Percentiles rank a stretch among this genome's conserved stretches.
phyloP scores from a whole-genome alignment of 1,284 basidiomycete genomes.

The Golubevia sp. region DNA sequence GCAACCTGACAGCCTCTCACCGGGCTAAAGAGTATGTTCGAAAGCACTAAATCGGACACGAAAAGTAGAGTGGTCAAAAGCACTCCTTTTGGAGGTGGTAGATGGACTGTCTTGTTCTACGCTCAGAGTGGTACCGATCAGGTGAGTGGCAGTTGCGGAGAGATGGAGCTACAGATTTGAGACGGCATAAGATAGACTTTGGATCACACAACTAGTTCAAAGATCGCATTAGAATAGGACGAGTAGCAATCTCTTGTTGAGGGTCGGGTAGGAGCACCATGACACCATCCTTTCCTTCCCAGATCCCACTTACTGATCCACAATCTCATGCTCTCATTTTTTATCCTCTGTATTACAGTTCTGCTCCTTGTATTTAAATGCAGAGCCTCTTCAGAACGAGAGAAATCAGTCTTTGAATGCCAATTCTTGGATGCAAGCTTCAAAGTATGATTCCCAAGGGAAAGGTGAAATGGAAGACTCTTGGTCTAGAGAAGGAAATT shows the following conservation, averaged over 20 bases:
- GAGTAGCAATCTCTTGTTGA: no score
- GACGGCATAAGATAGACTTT: no score
- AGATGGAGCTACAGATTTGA: no score
- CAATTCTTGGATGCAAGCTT: conserved; percentile 4
- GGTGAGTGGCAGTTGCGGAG: conserved; percentile 6
- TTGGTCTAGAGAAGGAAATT: conserved; percentile 39
- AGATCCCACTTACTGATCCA: no score
- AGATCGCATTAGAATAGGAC: no score
- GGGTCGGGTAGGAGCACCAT: no score
- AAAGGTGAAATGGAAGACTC: conserved; percentile 18
- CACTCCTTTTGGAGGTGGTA: conserved; percentile 36
- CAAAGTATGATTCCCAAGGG: conserved; percentile 1
- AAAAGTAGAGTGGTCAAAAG: conserved; percentile 51
- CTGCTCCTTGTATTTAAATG: conserved; percentile 51
- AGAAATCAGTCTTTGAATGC: conserved; percentile 13
- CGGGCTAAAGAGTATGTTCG: conserved; percentile 42
- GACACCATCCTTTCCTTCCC: no score
- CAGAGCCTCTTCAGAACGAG: conserved; percentile 38
- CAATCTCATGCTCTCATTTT: neutral
- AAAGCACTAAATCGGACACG: conserved; percentile 31
- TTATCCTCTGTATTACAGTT: conserved; percentile 10
- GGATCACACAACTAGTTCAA: neutral
- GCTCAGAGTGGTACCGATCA: conserved; percentile 44
- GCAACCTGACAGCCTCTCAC: conserved; percentile 22
- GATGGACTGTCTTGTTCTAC: conserved; percentile 49